Conservation (phyloP, 2,329 filamentous ascomycete species). For the Sporothrix curviconia region DNA sequence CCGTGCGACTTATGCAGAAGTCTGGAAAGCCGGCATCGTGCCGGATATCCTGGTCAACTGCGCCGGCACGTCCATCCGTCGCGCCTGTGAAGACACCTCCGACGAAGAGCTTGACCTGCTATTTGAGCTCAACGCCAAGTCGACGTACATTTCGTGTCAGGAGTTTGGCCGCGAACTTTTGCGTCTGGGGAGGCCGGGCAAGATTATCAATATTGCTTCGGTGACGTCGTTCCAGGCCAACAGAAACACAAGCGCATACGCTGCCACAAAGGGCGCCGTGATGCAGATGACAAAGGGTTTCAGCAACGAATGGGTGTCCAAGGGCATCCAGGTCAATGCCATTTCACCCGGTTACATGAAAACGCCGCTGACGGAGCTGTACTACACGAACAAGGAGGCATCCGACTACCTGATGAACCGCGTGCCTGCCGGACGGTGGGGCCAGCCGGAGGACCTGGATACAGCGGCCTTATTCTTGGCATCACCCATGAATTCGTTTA, state of each 20-base stretch:
- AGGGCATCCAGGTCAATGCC: constrained; percentile 75
- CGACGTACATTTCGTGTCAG: constrained; percentile 70
- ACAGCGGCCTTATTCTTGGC: constrained; percentile 1
- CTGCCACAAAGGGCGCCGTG: constrained; percentile 76
- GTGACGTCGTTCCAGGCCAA: constrained; percentile 80
- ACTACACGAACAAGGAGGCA: constrained; percentile 64
- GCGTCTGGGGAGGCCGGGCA: constrained; percentile 48
- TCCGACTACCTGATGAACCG: constrained; percentile 66
- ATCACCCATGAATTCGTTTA: constrained; percentile 5
- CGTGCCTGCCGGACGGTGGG: constrained; percentile 80
- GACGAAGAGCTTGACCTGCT: constrained; percentile 60
- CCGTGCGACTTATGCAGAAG: not conserved
- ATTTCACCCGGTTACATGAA: constrained; percentile 85
- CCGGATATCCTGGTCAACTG: constrained; percentile 67
- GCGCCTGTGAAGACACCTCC: constrained; percentile 68
- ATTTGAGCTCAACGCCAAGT: constrained; percentile 76
- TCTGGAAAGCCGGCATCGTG: constrained; percentile 3
- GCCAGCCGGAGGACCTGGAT: constrained; percentile 68
- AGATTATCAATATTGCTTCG: constrained; percentile 77
- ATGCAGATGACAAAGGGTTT: constrained; percentile 78
- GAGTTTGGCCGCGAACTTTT: constrained; percentile 80
- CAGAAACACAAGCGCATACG: constrained; percentile 79
- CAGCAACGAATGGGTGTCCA: constrained; percentile 73
- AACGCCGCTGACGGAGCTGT: constrained; percentile 83
- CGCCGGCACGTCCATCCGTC: constrained; percentile 74